A percentile compares a stretch with the other conserved stretches of the same genome.
Conservation (phyloP, 2,329 filamentous ascomycete genomes). For the Calonectria pseudoturangicola region DNA sequence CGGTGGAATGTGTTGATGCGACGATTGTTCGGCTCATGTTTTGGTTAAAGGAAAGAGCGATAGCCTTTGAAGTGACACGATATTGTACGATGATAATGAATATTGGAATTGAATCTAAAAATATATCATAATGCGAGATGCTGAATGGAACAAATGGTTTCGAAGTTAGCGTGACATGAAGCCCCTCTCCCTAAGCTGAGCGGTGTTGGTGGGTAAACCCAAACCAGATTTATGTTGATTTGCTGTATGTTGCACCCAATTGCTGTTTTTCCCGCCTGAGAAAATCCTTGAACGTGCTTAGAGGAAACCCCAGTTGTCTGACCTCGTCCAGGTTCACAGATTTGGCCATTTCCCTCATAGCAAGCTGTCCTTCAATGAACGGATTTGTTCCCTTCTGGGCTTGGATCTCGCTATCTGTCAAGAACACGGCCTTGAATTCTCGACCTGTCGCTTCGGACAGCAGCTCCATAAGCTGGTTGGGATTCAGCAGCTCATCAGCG, state of each 20-base stretch:
- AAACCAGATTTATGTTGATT: constrained; percentile 4
- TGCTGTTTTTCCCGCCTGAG: constrained; percentile 62
- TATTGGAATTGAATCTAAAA: too few relatives aligned
- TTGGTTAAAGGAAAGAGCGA: not conserved
- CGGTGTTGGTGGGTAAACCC: too few relatives aligned
- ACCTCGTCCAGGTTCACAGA: constrained; percentile 61
- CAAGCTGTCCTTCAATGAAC: constrained; percentile 62
- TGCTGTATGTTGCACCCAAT: constrained; percentile 56
- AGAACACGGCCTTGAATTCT: constrained; percentile 60
- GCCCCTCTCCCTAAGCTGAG: too few relatives aligned
- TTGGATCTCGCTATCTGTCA: constrained; percentile 65
- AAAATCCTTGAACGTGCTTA: constrained; percentile 66
- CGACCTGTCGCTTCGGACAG: constrained; percentile 60
- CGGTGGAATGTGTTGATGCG: constrained; percentile 1
- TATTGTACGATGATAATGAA: not conserved
- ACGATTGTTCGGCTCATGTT: not conserved
- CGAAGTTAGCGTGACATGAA: too few relatives aligned
- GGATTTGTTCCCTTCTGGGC: constrained; percentile 59
- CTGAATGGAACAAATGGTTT: too few relatives aligned
- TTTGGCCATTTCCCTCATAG: constrained; percentile 58
- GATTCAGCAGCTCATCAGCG: constrained; percentile 62
- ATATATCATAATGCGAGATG: not conserved
- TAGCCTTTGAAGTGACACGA: not conserved
- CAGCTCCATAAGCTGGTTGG: constrained; percentile 60
- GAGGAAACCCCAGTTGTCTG: constrained; percentile 61